A percentile compares a stretch with the other conserved stretches of the same genome.
Evolutionary conservation across 352 stramenopile genomes (phyloP).

Genomic region (Globisporangium lucens): DNA sequence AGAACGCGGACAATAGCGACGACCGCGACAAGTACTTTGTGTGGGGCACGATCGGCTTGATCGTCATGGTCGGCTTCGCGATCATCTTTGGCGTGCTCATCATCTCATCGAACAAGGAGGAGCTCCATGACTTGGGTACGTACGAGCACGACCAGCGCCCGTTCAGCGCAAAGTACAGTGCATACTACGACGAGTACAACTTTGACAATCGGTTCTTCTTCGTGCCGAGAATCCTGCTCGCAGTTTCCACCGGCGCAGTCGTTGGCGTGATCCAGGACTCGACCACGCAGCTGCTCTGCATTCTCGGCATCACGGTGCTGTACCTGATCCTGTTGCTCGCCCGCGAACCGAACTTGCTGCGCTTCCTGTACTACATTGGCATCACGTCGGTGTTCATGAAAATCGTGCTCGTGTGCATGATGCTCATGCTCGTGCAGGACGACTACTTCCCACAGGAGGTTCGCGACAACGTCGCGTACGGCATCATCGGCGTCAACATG

Average conservation of each 20-base stretch:
- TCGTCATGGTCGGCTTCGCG: conserved; percentile 44
- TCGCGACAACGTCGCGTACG: conserved; percentile 82
- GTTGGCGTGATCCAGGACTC: conserved; percentile 68
- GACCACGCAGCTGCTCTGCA: conserved; percentile 70
- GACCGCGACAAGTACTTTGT: conserved; percentile 32
- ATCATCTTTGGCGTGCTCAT: conserved; percentile 69
- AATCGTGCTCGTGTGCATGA: conserved; percentile 74
- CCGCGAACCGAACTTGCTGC: conserved; percentile 72
- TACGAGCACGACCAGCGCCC: conserved; percentile 72
- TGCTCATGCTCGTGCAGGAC: conserved; percentile 75
- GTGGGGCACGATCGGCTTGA: conserved; percentile 45
- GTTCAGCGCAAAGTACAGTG: conserved; percentile 81
- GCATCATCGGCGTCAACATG: conserved; percentile 82
- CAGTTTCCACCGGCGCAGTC: conserved; percentile 62
- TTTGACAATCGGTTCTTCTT: conserved; percentile 90
- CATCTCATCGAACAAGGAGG: conserved; percentile 56
- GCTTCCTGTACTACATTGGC: conserved; percentile 84
- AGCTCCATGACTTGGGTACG: conserved; percentile 74
- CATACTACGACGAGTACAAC: conserved; percentile 89
- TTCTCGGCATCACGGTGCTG: conserved; percentile 61
- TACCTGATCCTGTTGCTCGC: conserved; percentile 71
- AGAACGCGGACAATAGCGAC: conserved; percentile 29
- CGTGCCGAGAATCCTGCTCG: conserved; percentile 68
- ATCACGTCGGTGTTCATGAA: conserved; percentile 79
- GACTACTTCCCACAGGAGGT: conserved; percentile 77